These are phyloP conservation scores for barrel medic (Medicago truncatula) DNA, from an alignment of 306 rosid species.

Conservation along the genomic window DNA sequence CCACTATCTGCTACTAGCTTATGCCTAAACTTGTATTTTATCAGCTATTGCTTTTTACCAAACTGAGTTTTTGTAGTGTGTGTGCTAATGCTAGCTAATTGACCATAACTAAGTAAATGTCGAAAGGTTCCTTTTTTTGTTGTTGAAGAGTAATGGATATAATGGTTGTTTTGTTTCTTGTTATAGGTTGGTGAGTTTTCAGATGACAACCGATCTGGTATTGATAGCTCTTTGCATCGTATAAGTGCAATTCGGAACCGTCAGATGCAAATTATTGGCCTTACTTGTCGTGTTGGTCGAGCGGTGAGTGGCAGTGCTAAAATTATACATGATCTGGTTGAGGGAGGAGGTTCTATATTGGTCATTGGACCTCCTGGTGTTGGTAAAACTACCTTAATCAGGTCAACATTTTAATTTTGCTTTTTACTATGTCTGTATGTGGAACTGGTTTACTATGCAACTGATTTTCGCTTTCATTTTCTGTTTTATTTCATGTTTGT, in stretches of 20 bases:
- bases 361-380: conserved; percentile 99
- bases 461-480: not conserved
- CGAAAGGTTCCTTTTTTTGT: not conserved
- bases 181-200: conserved; percentile 93
- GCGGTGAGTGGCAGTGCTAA: conserved; percentile 92
- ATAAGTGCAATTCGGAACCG: conserved; percentile 96
- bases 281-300: conserved; percentile 97
- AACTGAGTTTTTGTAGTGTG: no score
- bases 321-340: conserved; percentile 82
- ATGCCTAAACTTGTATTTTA: no score
- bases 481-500: conserved; percentile 2
- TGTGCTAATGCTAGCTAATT: not conserved
- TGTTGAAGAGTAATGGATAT: not conserved
- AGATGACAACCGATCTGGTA: conserved; percentile 98
- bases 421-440: not conserved
- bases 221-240: conserved; percentile 88
- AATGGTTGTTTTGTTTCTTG: conserved; percentile 10
- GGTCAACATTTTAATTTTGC: conserved; percentile 49
- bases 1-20: no score
- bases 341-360: conserved; percentile 85
- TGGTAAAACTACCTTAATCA: conserved; percentile 96
- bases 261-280: conserved; percentile 89
- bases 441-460: conserved; percentile 21
- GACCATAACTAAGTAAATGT: not conserved
- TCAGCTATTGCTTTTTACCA: no score